A percentile compares a stretch with the other conserved stretches of the same genome.
Evolutionary conservation across 805 yeast genomes (phyloP).

Genomic region (Lipomyces sp.): DNA sequence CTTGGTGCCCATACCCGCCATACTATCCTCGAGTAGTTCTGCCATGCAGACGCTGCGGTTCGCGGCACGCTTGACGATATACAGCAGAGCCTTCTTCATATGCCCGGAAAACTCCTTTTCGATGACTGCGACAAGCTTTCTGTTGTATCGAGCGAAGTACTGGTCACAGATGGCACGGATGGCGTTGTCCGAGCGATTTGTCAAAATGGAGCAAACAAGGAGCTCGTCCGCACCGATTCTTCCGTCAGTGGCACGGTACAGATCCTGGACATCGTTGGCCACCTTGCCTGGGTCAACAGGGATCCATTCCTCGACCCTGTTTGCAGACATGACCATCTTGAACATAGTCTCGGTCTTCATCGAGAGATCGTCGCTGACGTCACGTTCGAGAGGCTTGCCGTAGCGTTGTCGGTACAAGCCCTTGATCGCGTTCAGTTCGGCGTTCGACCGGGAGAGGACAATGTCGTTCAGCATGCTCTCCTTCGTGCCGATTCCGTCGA

Average conservation of each 20-base stretch:
- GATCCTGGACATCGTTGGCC: slow-evolving; percentile 23
- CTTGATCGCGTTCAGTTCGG: slow-evolving; percentile 29
- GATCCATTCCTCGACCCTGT: slow-evolving; percentile 21
- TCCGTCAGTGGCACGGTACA: slow-evolving; percentile 26
- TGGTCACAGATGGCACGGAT: slow-evolving; percentile 21
- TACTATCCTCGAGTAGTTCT: slow-evolving; percentile 26
- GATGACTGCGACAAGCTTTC: slow-evolving; percentile 22
- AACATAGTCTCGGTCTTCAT: slow-evolving; percentile 29
- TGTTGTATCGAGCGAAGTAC: slow-evolving; percentile 18
- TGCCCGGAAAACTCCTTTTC: slow-evolving; percentile 30
- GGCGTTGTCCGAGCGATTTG: slow-evolving; percentile 27
- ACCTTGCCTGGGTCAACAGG: slow-evolving; percentile 25
- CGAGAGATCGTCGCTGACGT: slow-evolving; percentile 27
- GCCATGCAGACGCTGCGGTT: slow-evolving; percentile 25
- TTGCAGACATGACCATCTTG: slow-evolving; percentile 23
- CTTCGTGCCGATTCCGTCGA: slow-evolving; percentile 29
- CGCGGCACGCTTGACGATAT: slow-evolving; percentile 27
- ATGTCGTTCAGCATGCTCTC: slow-evolving; percentile 30
- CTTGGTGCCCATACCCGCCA: slow-evolving; percentile 32
- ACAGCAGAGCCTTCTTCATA: slow-evolving; percentile 28
- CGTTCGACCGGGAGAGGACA: slow-evolving; percentile 25
- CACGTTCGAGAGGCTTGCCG: slow-evolving; percentile 19
- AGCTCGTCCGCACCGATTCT: slow-evolving; percentile 28
- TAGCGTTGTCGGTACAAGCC: slow-evolving; percentile 22
- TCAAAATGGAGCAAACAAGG: slow-evolving; percentile 27